Conservation (phyloP, 371 early-diverging fungal genomes). For the Paraphysoderma sedebokerense region DNA sequence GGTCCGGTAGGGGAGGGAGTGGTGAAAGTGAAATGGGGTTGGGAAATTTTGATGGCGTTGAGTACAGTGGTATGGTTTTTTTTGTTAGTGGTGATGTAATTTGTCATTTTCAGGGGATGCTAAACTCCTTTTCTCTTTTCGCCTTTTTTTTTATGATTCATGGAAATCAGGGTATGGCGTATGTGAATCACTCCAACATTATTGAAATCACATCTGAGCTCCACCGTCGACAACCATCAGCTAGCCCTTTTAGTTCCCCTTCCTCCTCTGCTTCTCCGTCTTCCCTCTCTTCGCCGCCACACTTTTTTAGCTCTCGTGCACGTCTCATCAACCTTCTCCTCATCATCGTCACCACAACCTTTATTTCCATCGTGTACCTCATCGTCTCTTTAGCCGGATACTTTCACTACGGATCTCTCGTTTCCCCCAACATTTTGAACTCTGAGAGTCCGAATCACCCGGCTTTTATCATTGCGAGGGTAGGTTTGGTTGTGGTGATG, state of each 20-base stretch:
- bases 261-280: background rate
- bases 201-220: background rate
- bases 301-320: too few species aligned
- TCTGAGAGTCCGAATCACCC: background rate
- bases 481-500: background rate
- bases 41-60: too few species aligned
- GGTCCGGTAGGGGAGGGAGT: background rate
- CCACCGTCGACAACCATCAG: too few species aligned
- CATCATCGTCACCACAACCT: background rate
- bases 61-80: too few species aligned
- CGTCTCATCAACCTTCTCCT: background rate
- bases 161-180: constrained; percentile 1
- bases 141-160: too few species aligned
- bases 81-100: too few species aligned
- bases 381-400: background rate
- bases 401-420: background rate
- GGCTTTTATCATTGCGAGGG: background rate
- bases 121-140: too few species aligned
- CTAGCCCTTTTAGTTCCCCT: background rate
- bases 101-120: too few species aligned
- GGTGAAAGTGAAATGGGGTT: background rate
- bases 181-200: background rate
- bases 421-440: background rate
- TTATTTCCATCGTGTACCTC: background rate
- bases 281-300: background rate